Evolutionary conservation across 768 basidiomycete genomes (phyloP).

Genomic region (Leccinum olivaceopallidum): DNA sequence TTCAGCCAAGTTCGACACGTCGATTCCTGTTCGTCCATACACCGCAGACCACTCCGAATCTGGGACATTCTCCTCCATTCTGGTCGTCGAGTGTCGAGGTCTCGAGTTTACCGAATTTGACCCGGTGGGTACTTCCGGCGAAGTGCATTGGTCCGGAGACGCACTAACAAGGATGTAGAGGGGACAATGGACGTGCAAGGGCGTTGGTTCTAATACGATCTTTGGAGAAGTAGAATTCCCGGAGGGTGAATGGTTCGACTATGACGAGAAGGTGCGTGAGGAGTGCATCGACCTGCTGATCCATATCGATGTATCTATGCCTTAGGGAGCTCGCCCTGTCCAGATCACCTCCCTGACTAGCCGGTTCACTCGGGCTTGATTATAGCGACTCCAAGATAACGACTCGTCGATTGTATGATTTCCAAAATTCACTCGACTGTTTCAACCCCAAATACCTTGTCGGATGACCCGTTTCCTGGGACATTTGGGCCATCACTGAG

Average conservation of each 20-base stretch:
- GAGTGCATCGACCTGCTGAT: too few relatives aligned
- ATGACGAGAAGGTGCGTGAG: constrained; percentile 78
- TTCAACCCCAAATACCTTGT: background rate
- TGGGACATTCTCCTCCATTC: constrained; percentile 60
- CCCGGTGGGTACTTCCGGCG: constrained; percentile 48
- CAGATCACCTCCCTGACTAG: constrained; percentile 68
- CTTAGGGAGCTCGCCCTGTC: constrained; percentile 62
- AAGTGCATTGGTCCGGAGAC: background rate
- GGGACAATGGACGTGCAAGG: constrained; percentile 77
- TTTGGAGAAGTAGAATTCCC: constrained; percentile 64
- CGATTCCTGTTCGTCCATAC: constrained; percentile 54
- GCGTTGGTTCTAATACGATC: constrained; percentile 49
- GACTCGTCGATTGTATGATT: too few relatives aligned
- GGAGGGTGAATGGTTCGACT: constrained; percentile 74
- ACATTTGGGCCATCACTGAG: background rate
- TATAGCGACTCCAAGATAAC: background rate
- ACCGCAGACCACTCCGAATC: constrained; percentile 47
- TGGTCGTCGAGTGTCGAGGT: constrained; percentile 82
- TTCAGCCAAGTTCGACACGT: constrained; percentile 73
- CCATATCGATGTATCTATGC: constrained; percentile 2
- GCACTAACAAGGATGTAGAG: constrained; percentile 38
- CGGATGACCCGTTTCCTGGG: background rate
- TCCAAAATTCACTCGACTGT: background rate
- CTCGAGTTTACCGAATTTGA: constrained; percentile 82
- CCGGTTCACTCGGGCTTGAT: constrained; percentile 64